Evolutionary conservation across 2,329 filamentous ascomycete genomes (phyloP), one percentile per base, ranked within the genome.

Genomic region (Dothideomycetes sp.): DNA sequence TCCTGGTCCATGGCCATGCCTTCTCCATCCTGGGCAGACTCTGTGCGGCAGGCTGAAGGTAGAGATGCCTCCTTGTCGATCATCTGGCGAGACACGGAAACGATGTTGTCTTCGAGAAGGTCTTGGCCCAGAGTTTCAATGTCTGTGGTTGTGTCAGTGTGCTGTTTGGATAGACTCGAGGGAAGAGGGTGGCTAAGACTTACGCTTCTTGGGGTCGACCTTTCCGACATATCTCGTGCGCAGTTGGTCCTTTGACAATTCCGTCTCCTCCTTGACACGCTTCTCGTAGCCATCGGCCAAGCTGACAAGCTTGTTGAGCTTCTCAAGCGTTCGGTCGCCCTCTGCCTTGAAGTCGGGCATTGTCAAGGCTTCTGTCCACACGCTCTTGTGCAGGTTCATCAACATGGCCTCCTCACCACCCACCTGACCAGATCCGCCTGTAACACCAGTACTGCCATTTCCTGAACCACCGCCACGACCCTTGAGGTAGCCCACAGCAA

Each of bases 361-460:
- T 61, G 94, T 79, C 50, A 98, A 65, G 4, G 89, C 91, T 64
- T 98, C 91, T 1, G 93, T 98, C 91, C 91, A 98, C 31, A 95
- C 88, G 53, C 96, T 91, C 73, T 98, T 98, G 75, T 98, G 91
- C 51, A 98, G 70, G 62, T 98, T 98, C 93, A 98, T 98, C 56
- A 98, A 67, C 91, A 98, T 98, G 65, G 94, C 96, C 72, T 98
- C 93, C 63, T 98, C 91, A 36, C 98, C 71, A 1, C 86, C 46
- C 9, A 48, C 32, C 17, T 35, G 32, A 17, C 33, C 41, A 9
- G 42, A 34, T 7, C 13, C 29, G 12, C 30, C 35, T 7, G 29
- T 8, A 9, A 18, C 41, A 11, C 39, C 40, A 4, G 44, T 36
- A 13, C 32, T 22, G 13, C 38, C 42, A 7, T 36, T 41, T 17